Base-by-base conservation (phyloP, 805 yeast species). In the Candida morakotiae region DNA sequence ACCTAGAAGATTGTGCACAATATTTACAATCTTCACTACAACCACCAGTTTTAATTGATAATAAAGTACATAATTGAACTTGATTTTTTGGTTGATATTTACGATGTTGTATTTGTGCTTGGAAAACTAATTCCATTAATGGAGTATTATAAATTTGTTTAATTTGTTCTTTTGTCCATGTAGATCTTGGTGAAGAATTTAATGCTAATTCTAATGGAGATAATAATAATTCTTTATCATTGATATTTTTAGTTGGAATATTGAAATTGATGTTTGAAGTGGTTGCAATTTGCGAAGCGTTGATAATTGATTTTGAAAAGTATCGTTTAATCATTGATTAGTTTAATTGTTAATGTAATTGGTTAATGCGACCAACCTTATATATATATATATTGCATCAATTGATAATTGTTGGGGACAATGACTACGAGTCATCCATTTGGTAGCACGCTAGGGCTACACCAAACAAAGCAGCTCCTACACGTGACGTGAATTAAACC, bases 21-120 rank as follows among this genome's bases (percentile, higher is more conserved):
- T 84, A 84, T 49, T 78, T 79, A 55, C 93, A 84, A 54, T 84
- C 89, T 49, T 84, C 93, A 2, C 87, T 68, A 53, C 93, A 83
- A 1, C 93, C 91, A 36, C 93, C 93, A 2, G 83, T 73, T 52
- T 84, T 84, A 54, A 84, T 83, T 42, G 78, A 79, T 63, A 83
- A 68, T 46, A 84, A 65, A 2, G 91, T 82, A 59, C 93, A 84
- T 35, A 85, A 64, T 53, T 85, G 93, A 18, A 83, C 81, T 51
- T 82, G 79, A 0, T 66, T 49, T 1, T 88, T 86, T 44, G 83
- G 78, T 51, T 84, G 87, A 59, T 70, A 73, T 41, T 65, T 69
- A 28, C 88, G 60, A 53, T 84, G 91, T 40, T 81, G 83, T 8
- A 47, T 13, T 47, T 81, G 87, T 1, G 91, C 79, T 26, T 65